These are phyloP conservation scores for Claviceps cyperi DNA, from an alignment of 2,329 filamentous ascomycete species.

Conservation along the genomic window DNA sequence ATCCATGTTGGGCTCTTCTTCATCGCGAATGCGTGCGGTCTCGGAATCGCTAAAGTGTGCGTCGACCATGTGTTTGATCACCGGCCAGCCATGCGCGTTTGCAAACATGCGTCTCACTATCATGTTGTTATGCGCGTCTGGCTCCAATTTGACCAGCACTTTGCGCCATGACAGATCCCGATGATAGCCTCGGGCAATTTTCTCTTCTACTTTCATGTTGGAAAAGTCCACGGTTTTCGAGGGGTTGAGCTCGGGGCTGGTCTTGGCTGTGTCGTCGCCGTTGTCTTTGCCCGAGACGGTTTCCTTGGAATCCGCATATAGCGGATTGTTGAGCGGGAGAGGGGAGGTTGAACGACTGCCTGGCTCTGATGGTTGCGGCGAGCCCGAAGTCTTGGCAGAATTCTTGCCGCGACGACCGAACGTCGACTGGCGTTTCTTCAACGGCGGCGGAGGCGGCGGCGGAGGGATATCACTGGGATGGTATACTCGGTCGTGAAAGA, in stretches of 20 bases:
- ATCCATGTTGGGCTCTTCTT: slow-evolving; percentile 52
- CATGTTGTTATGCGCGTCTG: slow-evolving; percentile 97
- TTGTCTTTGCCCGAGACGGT: slow-evolving; percentile 32
- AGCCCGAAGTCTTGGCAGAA: slow-evolving; percentile 12
- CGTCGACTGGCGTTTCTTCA: slow-evolving; percentile 36
- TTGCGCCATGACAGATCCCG: slow-evolving; percentile 88
- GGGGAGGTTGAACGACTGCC: slow-evolving; percentile 20
- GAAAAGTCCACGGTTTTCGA: slow-evolving; percentile 38
- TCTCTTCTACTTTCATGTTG: slow-evolving; percentile 86
- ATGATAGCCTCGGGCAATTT: slow-evolving; percentile 93
- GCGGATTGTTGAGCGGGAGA: slow-evolving; percentile 17
- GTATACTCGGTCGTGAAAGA: slow-evolving; percentile 94
- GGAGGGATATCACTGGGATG: slow-evolving; percentile 85
- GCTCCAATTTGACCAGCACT: slow-evolving; percentile 86
- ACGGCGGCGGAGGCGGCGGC: slow-evolving; percentile 59
- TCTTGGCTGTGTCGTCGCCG: slow-evolving; percentile 36
- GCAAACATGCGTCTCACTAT: slow-evolving; percentile 92
- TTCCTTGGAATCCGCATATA: slow-evolving; percentile 25
- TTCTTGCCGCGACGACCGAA: slow-evolving; percentile 21
- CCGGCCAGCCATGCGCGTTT: slow-evolving; percentile 96
- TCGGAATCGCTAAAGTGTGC: slow-evolving; percentile 74
- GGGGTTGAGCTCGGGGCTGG: slow-evolving; percentile 27
- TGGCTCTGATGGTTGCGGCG: slow-evolving; percentile 12
- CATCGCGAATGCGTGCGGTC: slow-evolving; percentile 47
- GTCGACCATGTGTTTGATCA: slow-evolving; percentile 86